A percentile compares a stretch with the other conserved stretches of the same genome.
Conservation (phyloP, 148 eudicot genomes). For the Silene conica region DNA sequence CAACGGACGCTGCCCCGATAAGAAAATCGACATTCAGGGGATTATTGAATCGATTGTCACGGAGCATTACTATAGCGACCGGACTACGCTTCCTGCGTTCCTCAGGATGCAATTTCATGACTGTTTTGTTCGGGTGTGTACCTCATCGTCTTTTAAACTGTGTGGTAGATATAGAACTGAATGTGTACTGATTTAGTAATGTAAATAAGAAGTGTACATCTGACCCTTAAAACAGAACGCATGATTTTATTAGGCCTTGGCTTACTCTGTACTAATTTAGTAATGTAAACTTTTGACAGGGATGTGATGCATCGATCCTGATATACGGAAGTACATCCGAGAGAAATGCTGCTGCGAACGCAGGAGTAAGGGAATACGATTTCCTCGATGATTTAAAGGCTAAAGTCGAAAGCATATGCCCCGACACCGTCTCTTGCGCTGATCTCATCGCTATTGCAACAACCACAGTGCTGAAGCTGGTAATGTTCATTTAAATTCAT, state of each 20-base stretch:
- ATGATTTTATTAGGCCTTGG: no score
- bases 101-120: constrained; percentile 44
- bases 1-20: constrained; percentile 29
- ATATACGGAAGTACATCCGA: constrained; percentile 11
- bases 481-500: no score
- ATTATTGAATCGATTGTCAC: constrained; percentile 27
- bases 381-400: constrained; percentile 5
- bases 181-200: no score
- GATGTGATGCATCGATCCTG: constrained; percentile 22
- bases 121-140: constrained; percentile 50
- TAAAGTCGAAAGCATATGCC: constrained; percentile 9
- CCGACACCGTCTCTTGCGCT: constrained; percentile 19
- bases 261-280: background rate
- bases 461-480: constrained; percentile 4
- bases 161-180: no score
- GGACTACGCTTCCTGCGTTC: background rate
- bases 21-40: constrained; percentile 29
- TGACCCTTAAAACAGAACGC: no score
- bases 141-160: no score
- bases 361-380: constrained; percentile 18
- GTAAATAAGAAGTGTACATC: no score
- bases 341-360: constrained; percentile 6
- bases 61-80: constrained; percentile 9
- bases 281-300: background rate
- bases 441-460: constrained; percentile 21